Conservation (phyloP, 352 stramenopile genomes). For the Globisporangium splendens region DNA sequence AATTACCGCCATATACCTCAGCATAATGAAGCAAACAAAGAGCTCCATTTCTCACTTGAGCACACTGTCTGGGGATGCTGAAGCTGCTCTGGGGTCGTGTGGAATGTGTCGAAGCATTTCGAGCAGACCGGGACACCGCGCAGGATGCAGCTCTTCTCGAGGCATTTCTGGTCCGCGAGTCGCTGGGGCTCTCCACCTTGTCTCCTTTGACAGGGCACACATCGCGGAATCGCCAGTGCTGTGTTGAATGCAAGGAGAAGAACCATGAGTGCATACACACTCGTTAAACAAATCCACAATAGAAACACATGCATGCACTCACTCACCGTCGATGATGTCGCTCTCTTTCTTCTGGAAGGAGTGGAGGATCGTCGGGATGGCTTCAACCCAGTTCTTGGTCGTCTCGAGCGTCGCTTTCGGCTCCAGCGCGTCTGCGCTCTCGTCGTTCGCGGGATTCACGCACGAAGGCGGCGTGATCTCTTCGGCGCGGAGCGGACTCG, state of each 20-base stretch:
- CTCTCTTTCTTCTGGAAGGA: conserved; percentile 8
- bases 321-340: conserved; percentile 6
- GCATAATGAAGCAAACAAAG: background rate
- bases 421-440: background rate
- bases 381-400: conserved; percentile 5
- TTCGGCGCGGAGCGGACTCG: too few relatives aligned
- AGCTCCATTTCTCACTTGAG: conserved; percentile 21
- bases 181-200: background rate
- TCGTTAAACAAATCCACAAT: too few relatives aligned
- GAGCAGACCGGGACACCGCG: conserved; percentile 12
- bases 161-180: conserved; percentile 12
- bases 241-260: background rate
- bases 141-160: conserved; percentile 9
- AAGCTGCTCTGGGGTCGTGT: conserved; percentile 8
- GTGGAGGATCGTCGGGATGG: conserved; percentile 5
- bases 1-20: background rate
- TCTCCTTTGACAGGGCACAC: conserved; percentile 4
- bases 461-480: too few relatives aligned
- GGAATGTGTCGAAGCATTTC: conserved; percentile 11
- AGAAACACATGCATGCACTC: too few relatives aligned
- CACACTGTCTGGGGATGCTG: conserved; percentile 19
- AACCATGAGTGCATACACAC: background rate
- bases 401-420: too few relatives aligned
- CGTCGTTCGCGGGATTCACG: background rate
- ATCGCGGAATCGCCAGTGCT: conserved; percentile 11